Percentiles rank a stretch among this genome's conserved stretches.
Conservation (phyloP, 129 eudicot species). For the Flaveria ramosissima region DNA sequence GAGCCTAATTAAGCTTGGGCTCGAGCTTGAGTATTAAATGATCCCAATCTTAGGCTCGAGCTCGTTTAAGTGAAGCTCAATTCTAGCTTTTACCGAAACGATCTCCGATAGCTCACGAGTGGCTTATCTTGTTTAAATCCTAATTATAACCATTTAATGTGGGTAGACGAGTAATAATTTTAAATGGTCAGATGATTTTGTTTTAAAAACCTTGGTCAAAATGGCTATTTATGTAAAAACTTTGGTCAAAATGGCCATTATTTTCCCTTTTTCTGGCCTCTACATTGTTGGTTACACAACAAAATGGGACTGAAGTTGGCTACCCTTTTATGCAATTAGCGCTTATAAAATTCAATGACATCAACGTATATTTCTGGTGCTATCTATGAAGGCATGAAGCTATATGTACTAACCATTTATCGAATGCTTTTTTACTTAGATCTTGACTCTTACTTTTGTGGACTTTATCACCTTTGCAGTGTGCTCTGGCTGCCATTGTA, state of each 20-base stretch:
- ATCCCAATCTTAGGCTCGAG: not conserved
- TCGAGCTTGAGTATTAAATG: too few species aligned
- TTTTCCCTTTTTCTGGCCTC: not conserved
- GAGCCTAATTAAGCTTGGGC: too few species aligned
- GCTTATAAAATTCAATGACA: not conserved
- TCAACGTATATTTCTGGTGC: conserved; percentile 12
- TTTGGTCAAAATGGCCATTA: not conserved
- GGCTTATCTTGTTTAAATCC: too few species aligned
- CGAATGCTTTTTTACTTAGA: not conserved
- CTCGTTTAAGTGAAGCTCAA: not conserved
- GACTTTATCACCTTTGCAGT: conserved; percentile 54
- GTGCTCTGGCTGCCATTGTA: conserved; percentile 96
- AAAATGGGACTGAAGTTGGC: not conserved
- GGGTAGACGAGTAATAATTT: too few species aligned
- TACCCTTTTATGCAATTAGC: not conserved
- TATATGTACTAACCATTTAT: not conserved
- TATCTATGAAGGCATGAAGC: not conserved
- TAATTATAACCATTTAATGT: too few species aligned
- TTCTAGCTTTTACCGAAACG: too few species aligned
- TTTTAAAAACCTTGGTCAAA: not conserved
- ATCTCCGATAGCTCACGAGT: too few species aligned
- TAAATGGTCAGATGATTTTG: not conserved
- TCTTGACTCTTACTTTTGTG: conserved; percentile 16
- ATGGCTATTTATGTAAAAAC: not conserved
- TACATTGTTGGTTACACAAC: not conserved